These are phyloP conservation scores for Wickerhamiella cacticola DNA, from an alignment of 805 yeast species.

Conservation along the genomic window DNA sequence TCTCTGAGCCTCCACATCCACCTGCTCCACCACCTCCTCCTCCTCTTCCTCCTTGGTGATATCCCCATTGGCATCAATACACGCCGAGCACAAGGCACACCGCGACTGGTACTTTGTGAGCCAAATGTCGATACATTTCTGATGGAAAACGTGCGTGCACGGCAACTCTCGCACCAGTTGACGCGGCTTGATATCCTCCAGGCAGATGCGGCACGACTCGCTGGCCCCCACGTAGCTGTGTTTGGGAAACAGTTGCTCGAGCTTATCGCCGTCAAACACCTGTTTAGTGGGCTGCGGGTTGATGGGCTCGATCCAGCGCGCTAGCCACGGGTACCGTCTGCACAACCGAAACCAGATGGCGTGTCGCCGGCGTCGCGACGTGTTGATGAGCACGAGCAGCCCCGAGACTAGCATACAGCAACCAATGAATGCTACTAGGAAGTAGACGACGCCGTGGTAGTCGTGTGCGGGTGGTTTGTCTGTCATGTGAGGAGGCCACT, in stretches of 20 bases:
- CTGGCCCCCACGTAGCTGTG: not conserved
- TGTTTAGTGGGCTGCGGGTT: not conserved
- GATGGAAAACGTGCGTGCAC: slow-evolving; percentile 77
- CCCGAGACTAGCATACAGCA: slow-evolving; percentile 3
- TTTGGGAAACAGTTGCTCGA: slow-evolving; percentile 3
- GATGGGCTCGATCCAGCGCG: slow-evolving; percentile 1
- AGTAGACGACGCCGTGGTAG: not conserved
- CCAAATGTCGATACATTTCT: slow-evolving; percentile 75
- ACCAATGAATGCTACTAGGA: slow-evolving; percentile 3
- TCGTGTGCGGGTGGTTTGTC: not conserved
- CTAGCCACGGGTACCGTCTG: slow-evolving; percentile 3
- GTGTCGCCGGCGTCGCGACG: slow-evolving; percentile 2
- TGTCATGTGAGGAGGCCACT: no score
- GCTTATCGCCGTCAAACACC: not conserved
- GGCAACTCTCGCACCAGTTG: slow-evolving; percentile 59
- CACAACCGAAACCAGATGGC: not conserved
- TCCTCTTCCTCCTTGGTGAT: not conserved
- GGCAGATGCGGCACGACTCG: slow-evolving; percentile 57
- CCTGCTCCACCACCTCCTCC: not conserved
- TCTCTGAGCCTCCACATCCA: not conserved
- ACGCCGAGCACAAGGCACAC: slow-evolving; percentile 77
- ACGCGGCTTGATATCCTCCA: slow-evolving; percentile 50
- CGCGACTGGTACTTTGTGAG: slow-evolving; percentile 59
- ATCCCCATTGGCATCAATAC: slow-evolving; percentile 30
- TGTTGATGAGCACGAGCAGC: not conserved